Base-by-base conservation (phyloP, 768 basidiomycete genomes). In the Suillus weaverae region DNA sequence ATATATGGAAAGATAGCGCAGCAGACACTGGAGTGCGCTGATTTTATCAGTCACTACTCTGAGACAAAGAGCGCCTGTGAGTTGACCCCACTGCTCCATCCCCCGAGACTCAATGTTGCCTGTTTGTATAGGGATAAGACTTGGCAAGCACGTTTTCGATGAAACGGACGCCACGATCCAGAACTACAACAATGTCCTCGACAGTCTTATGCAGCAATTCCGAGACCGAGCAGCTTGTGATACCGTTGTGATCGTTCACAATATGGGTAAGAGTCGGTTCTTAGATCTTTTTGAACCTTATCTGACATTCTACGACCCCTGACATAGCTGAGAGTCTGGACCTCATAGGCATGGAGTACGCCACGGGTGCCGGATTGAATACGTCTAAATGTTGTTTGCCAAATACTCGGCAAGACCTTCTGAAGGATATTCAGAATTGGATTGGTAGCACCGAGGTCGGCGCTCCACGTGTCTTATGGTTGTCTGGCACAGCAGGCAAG, bases 11-110 rank as follows among this genome's bases (percentile, higher is more conserved):
- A 53, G 22, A 50, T 65, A 10, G 36, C 66, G 4, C 62, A 66
- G 20, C 69, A 73, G 59, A 71, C 69, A 0, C 66, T 64, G 8
- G 74, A 75, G 51, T 73, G 72, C 43, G 69, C 68, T 2, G 71
- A 73, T 62, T 76, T 76, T 33, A 72, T 74, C 46, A 62, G 61
- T 8, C 70, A 71, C 35, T 76, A 76, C 64, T 67, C 72, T 16
- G 69, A 63, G 57, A 71, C 62, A 9, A 71, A 70, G 55, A 71
- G 62, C 30, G 69, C 72, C 44, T 56, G 73, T 74, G 51, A 18
- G 70, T 67, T 2, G 2, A 2, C 26, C 13, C n/a, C 33, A 35
- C 33, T 1, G 5, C 20, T 5, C 5, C 35, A 18, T 67, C 30
- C 5, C 6, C 36, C 33, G 35, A 4, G 46, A 57, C 44, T 41